phyloP scores from a whole-genome alignment of 306 rosid species.

The Lathyrus tuberosus region DNA sequence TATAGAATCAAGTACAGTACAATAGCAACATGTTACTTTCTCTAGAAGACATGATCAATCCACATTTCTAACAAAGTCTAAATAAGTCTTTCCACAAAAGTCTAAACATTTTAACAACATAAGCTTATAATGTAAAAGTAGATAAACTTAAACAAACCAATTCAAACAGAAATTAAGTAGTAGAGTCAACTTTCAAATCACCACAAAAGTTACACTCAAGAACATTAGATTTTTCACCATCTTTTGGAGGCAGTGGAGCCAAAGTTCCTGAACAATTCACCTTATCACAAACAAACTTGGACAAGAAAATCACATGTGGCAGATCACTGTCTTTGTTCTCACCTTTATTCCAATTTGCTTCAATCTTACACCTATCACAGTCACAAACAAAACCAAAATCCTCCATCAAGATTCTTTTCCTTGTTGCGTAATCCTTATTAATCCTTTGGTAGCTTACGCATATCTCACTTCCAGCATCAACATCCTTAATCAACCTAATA shows the following conservation, averaged over 20 bases:
- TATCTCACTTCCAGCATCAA: constrained; percentile 59
- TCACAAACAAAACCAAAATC: constrained; percentile 67
- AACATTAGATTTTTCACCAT: constrained; percentile 39
- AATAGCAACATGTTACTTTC: too few relatives aligned
- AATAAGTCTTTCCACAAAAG: neutral
- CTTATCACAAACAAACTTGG: constrained; percentile 54
- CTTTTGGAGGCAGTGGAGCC: constrained; percentile 66
- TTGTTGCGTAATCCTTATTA: constrained; percentile 35
- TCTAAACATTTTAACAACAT: neutral
- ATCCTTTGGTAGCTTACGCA: constrained; percentile 75
- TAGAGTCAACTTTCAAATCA: constrained; percentile 29
- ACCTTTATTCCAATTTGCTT: constrained; percentile 48
- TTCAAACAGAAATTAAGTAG: neutral
- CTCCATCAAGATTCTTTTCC: constrained; percentile 65
- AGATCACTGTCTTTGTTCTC: constrained; percentile 34
- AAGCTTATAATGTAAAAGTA: too few relatives aligned
- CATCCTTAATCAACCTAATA: constrained; percentile 66
- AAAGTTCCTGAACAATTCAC: constrained; percentile 67
- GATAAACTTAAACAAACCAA: neutral
- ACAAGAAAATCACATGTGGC: constrained; percentile 58
- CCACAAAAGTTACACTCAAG: constrained; percentile 76
- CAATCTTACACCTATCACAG: constrained; percentile 72
- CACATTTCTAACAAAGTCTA: too few relatives aligned
- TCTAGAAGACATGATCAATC: too few relatives aligned
- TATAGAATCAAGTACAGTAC: too few relatives aligned